Evolutionary conservation across 1,139 yeast genomes (phyloP).

Genomic region (Kodamaea arcana): DNA sequence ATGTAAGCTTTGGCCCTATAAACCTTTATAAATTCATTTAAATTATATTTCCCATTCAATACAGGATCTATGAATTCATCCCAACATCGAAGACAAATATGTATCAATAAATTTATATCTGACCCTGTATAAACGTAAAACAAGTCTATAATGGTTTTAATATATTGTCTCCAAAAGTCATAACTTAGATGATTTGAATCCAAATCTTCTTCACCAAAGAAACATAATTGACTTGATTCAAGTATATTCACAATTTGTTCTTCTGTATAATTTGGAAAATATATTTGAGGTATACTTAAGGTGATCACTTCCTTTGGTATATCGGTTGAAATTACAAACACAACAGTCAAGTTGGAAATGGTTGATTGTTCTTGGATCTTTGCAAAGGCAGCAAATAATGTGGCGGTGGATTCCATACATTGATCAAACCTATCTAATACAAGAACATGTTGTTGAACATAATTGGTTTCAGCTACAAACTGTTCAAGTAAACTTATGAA

Average conservation of each 20-base stretch:
- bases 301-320: conserved; percentile 47
- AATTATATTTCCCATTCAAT: conserved; percentile 23
- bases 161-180: conserved; percentile 46
- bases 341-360: conserved; percentile 27
- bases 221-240: conserved; percentile 22
- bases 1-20: conserved; percentile 42
- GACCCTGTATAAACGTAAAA: conserved; percentile 53
- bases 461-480: conserved; percentile 29
- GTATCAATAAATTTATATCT: conserved; percentile 40
- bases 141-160: conserved; percentile 50
- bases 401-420: conserved; percentile 46
- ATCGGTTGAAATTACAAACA: conserved; percentile 36
- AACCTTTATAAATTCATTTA: conserved; percentile 42
- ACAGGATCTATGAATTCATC: conserved; percentile 45
- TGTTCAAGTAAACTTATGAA: conserved; percentile 41
- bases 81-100: conserved; percentile 48
- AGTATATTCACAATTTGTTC: conserved; percentile 39
- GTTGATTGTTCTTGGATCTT: conserved; percentile 42
- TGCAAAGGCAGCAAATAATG: conserved; percentile 43
- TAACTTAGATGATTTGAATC: conserved; percentile 15
- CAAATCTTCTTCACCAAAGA: conserved; percentile 16
- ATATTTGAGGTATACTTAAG: conserved; percentile 46
- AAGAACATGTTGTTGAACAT: conserved; percentile 43
- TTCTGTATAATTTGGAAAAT: conserved; percentile 44
- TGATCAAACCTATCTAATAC: conserved; percentile 60